phyloP scores from a whole-genome alignment of 2,329 filamentous ascomycete genomes.

The Drechmeria coniospora region DNA sequence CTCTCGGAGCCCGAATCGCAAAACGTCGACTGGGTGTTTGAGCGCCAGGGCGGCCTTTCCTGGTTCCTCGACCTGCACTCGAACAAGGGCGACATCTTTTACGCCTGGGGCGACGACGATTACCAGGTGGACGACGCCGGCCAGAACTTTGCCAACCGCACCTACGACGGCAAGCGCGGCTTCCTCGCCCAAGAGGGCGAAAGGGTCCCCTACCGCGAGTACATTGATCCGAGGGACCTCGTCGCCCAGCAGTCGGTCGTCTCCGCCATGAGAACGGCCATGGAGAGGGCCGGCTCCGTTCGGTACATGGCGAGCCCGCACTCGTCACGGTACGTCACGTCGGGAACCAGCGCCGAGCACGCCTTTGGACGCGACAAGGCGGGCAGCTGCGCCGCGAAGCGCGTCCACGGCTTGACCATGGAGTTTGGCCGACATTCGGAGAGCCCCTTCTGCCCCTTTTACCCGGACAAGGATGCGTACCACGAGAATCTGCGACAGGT shows the following conservation, averaged over 20 bases:
- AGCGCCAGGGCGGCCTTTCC: slow-evolving; percentile 30
- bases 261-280: slow-evolving; percentile 19
- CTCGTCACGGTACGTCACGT: slow-evolving; percentile 28
- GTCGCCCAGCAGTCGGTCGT: slow-evolving; percentile 16
- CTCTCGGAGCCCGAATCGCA: slow-evolving; percentile 41
- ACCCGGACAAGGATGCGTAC: slow-evolving; percentile 27
- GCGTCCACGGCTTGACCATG: slow-evolving; percentile 26
- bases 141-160: slow-evolving; percentile 36
- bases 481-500: slow-evolving; percentile 28
- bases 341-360: slow-evolving; percentile 31
- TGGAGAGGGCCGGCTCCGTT: slow-evolving; percentile 22
- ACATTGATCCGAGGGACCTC: slow-evolving; percentile 22
- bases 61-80: slow-evolving; percentile 48
- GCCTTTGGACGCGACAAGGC: slow-evolving; percentile 27
- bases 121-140: slow-evolving; percentile 26
- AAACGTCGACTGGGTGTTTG: slow-evolving; percentile 36
- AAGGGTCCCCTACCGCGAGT: slow-evolving; percentile 29
- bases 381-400: slow-evolving; percentile 15
- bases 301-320: slow-evolving; percentile 22
- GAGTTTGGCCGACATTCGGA: slow-evolving; percentile 25
- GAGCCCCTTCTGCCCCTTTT: slow-evolving; percentile 23
- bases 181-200: slow-evolving; percentile 21
- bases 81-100: slow-evolving; percentile 33
- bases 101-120: slow-evolving; percentile 41
- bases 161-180: slow-evolving; percentile 36